These are phyloP conservation scores for Lipomyces yamadae DNA, from an alignment of 805 yeast species.

Conservation along the genomic window DNA sequence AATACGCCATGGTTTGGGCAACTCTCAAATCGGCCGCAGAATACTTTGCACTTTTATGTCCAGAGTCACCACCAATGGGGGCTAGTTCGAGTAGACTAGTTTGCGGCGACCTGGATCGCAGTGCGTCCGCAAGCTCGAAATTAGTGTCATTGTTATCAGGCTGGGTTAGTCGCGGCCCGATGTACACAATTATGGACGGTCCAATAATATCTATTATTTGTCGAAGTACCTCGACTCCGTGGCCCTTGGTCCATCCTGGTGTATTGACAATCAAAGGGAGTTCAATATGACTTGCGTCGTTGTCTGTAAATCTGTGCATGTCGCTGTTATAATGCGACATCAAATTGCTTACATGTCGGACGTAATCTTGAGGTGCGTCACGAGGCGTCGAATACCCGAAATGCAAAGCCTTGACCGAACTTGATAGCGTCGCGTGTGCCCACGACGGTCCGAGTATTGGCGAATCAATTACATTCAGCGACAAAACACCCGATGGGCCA, in stretches of 20 bases:
- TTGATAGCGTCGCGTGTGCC: constrained; percentile 42
- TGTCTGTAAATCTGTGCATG: not conserved
- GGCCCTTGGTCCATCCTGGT: constrained; percentile 92
- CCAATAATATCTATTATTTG: constrained; percentile 49
- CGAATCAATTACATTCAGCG: constrained; percentile 50
- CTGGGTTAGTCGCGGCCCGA: constrained; percentile 47
- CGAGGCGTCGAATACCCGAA: constrained; percentile 74
- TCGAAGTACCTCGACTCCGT: constrained; percentile 70
- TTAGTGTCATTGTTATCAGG: constrained; percentile 44
- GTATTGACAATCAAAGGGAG: constrained; percentile 66
- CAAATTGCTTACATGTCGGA: constrained; percentile 51
- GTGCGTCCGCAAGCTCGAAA: constrained; percentile 37
- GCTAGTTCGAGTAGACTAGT: constrained; percentile 47
- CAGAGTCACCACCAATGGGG: constrained; percentile 24
- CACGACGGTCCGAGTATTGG: constrained; percentile 51
- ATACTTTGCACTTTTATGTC: constrained; percentile 6
- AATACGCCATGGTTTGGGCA: constrained; percentile 42
- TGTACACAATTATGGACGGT: constrained; percentile 63
- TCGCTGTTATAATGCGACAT: constrained; percentile 35
- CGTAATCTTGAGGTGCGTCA: constrained; percentile 64
- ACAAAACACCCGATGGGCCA: constrained; percentile 71
- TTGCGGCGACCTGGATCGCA: constrained; percentile 16
- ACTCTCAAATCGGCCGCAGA: constrained; percentile 39
- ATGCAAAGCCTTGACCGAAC: constrained; percentile 46
- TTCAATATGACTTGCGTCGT: not conserved